Evolutionary conservation across 164 flowering plant genomes (phyloP), one percentile per base, ranked within the genome.

Genomic region (Platanus orientalis): DNA sequence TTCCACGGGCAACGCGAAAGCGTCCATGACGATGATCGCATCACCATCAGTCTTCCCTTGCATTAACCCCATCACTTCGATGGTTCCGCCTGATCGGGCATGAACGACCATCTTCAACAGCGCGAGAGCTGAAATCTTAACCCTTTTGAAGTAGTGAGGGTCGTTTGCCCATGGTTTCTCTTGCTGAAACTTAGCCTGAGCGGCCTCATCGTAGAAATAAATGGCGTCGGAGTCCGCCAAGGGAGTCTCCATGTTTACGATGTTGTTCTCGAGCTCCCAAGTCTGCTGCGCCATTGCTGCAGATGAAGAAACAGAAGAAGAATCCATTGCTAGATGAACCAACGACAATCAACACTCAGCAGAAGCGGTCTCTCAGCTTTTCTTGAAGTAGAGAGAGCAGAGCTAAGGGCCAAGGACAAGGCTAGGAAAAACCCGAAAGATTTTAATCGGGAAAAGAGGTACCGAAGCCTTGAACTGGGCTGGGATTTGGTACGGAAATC

Each of bases 1-100:
- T 71, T 95, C 99, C 24, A 92, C 99, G 16, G 99, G 99, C 53
- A 95, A 71, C 12, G 99, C 97, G 67, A 95, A 95, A 39, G 99
- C 96, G 61, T 95, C 99, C 97, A 95, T 89, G 25, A 95, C 99
- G 50, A 95, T 85, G 61, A 95, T 88, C 32, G 94, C 71, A 54
- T 95, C 96, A 4, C 92, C 96, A 40, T 95, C 94, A 19, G 88
- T 85, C 78, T 95, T 95, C 26, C 99, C 99, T 73, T 92, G 99
- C 99, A 95, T 95, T 23, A 95, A 79, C 5, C 97, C 99, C 99
- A 95, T 95, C 62, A 95, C 84, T 69, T 95, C 99, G 62, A 94
- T 94, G 68, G 90, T 95, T 11, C 97, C 97, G 14, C 99, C 99
- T 39, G 99, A 95, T 55, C 99, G 88, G 4, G 99, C 94, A 68